A percentile compares a stretch with the other conserved stretches of the same genome.
Conservation (phyloP, 139 green algal species). For the Ettlia oleoabundans region DNA sequence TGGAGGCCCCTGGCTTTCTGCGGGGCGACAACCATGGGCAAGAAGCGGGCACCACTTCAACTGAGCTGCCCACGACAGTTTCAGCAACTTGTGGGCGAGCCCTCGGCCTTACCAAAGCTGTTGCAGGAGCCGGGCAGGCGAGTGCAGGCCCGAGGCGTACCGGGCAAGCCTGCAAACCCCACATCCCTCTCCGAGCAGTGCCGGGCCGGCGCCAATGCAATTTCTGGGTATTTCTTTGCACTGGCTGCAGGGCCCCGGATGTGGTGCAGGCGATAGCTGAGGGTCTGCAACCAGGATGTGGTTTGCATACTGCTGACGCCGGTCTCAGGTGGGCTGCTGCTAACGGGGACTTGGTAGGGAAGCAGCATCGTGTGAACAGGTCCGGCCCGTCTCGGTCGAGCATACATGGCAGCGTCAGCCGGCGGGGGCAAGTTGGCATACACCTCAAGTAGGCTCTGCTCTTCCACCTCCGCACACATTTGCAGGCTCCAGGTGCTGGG, state of each 20-base stretch:
- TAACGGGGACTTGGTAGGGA: too few relatives aligned
- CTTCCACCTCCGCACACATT: too few relatives aligned
- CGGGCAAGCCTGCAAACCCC: too few relatives aligned
- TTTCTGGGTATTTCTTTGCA: too few relatives aligned
- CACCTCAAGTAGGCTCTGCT: too few relatives aligned
- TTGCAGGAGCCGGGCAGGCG: background rate
- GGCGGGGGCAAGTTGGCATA: too few relatives aligned
- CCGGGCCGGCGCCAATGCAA: too few relatives aligned
- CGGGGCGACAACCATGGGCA: background rate
- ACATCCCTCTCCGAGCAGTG: too few relatives aligned
- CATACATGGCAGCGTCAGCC: too few relatives aligned
- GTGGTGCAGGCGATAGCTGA: background rate
- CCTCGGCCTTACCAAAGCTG: background rate
- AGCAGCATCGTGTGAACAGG: too few relatives aligned
- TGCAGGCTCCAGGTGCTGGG: conserved; percentile 6
- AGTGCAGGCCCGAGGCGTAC: background rate
- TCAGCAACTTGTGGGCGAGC: background rate
- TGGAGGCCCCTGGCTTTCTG: too few relatives aligned
- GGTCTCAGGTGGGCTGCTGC: background rate
- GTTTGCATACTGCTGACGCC: background rate
- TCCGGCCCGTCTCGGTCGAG: too few relatives aligned
- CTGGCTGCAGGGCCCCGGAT: background rate
- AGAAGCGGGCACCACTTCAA: background rate
- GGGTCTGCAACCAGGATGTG: background rate
- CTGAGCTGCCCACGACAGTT: background rate